Base-by-base conservation (phyloP, 805 yeast species). In the Candida nanaspora region DNA sequence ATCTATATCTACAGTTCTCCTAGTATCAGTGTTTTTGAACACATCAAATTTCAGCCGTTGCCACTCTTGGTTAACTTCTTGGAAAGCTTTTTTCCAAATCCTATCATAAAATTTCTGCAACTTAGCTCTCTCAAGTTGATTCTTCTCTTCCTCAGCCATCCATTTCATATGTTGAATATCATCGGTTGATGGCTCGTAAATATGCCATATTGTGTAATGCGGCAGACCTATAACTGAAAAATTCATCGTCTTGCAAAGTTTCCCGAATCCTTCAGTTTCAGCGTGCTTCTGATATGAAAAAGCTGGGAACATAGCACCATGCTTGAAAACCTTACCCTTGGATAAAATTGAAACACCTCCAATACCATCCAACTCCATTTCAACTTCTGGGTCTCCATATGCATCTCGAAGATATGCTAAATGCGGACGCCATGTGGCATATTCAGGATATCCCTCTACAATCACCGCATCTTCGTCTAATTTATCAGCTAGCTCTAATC, bases 391-490 rank as follows among this genome's bases (percentile, higher is more conserved):
- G 62, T 87, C 93, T 21, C 97, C 98, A 55, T 82, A 78, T 2
- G 95, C 94, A 53, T 88, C 96, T 51, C 97, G 72, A 58, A 89
- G 72, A 57, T 89, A 89, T 0, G 96, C 97, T 50, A 89, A 70
- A 63, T 89, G 97, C 2, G 96, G 91, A 63, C 98, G 75, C 96
- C 97, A 89, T 3, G 98, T 89, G 33, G 95, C 94, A 61, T 87
- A 89, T 63, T 89, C 98, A 10, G 86, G 86, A 60, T 87, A 87
- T 9, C 98, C 98, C 64, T 89, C 98, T 13, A 89, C 98, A 45
- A 89, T 87, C 37, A 91, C 95, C 1, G 93, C 95, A 62, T 88
- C 95, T 59, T 88, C 97, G 53, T 84, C 89, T 43, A 89, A 70
- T 36, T 47, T 57, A 28, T 80, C 82, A 28, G 95, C 95, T 46